Percentiles rank a stretch among this genome's conserved stretches.
phyloP scores from a whole-genome alignment of 2,329 filamentous ascomycete species.

The Hypoxylon sp. region DNA sequence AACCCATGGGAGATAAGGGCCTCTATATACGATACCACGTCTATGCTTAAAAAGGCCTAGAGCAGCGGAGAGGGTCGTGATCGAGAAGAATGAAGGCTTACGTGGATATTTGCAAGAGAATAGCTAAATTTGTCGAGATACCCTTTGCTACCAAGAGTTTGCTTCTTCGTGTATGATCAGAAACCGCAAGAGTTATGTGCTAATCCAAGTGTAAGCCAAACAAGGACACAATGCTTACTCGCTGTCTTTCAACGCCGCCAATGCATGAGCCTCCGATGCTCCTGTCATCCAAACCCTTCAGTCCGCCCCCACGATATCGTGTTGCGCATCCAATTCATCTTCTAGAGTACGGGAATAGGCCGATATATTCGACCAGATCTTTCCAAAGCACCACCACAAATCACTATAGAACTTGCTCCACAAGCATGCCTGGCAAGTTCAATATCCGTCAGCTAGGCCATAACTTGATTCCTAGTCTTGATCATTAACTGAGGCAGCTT shows the following conservation, averaged over 20 bases:
- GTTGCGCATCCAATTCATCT: background rate
- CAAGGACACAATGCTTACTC: constrained; percentile 36
- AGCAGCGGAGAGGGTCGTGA: constrained; percentile 29
- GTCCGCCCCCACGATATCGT: background rate
- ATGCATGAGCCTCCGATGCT: constrained; percentile 33
- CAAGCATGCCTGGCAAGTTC: background rate
- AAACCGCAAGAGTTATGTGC: constrained; percentile 21
- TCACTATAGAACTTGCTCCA: background rate
- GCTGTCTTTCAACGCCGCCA: constrained; percentile 36
- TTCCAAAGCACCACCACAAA: background rate
- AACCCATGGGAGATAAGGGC: constrained; percentile 76
- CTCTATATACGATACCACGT: constrained; percentile 67
- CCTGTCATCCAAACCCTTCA: constrained; percentile 15
- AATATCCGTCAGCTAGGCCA: background rate
- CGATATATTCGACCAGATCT: background rate
- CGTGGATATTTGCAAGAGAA: constrained; percentile 12
- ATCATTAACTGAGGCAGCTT: background rate
- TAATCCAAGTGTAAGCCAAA: constrained; percentile 24
- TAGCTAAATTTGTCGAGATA: constrained; percentile 39
- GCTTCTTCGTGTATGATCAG: constrained; percentile 29
- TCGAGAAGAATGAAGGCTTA: constrained; percentile 14
- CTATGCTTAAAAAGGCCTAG: constrained; percentile 54
- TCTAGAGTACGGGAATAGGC: background rate
- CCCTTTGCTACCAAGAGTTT: constrained; percentile 34
- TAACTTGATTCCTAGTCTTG: background rate